Conservation (phyloP, 1,139 yeast genomes). For the Dujonia santamariae region DNA sequence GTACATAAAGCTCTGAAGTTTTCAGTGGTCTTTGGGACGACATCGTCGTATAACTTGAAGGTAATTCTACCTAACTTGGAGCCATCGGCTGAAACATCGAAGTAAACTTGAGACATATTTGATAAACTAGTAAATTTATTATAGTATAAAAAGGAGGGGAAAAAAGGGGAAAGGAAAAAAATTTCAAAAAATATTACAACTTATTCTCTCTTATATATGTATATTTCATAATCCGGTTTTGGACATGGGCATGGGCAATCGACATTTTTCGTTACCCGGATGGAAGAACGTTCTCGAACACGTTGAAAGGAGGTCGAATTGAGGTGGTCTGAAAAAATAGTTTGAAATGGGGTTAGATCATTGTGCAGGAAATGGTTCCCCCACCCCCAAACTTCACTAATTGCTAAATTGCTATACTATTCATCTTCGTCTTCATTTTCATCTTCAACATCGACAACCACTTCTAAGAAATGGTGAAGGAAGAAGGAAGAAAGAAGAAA, state of each 20-base stretch:
- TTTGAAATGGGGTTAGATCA: not conserved
- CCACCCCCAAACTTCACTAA: not conserved
- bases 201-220: too few relatives aligned
- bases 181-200: not conserved
- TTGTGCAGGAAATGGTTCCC: slow-evolving; percentile 2
- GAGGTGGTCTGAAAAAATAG: slow-evolving; percentile 1
- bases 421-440: too few relatives aligned
- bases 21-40: slow-evolving; percentile 97
- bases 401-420: too few relatives aligned
- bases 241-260: too few relatives aligned
- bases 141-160: not conserved
- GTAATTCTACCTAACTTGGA: slow-evolving; percentile 31
- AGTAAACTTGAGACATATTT: slow-evolving; percentile 61
- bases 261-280: slow-evolving; percentile 10
- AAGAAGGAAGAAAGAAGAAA: too few relatives aligned
- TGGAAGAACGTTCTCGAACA: slow-evolving; percentile 10
- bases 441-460: too few relatives aligned
- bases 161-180: slow-evolving; percentile 1
- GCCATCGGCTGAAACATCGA: slow-evolving; percentile 73
- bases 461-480: too few relatives aligned
- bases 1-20: slow-evolving; percentile 97
- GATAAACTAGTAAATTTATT: not conserved
- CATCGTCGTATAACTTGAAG: slow-evolving; percentile 79
- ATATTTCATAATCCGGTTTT: too few relatives aligned
- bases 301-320: not conserved